Evolutionary conservation across 768 basidiomycete species (phyloP).

Genomic region (Agrocybe chaxingu): DNA sequence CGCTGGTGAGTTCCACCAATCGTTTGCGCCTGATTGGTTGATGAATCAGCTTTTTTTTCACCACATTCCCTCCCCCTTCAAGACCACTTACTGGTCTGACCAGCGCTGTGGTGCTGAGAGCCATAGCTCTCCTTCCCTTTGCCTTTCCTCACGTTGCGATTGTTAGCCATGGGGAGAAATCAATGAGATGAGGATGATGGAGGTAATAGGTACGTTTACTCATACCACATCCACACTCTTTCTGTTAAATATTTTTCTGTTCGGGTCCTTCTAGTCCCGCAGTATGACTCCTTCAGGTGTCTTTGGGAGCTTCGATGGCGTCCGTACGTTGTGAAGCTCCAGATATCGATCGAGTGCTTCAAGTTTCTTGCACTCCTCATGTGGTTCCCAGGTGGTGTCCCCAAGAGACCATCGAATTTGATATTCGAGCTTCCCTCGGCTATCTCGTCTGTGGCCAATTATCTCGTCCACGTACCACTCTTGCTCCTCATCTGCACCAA

Average conservation of each 20-base stretch:
- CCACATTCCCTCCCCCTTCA: too few relatives aligned
- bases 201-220: too few relatives aligned
- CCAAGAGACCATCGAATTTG: constrained; percentile 28
- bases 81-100: too few relatives aligned
- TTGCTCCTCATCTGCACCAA: constrained; percentile 24
- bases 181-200: too few relatives aligned
- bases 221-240: too few relatives aligned
- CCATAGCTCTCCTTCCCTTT: too few relatives aligned
- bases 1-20: too few relatives aligned
- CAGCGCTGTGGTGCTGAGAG: too few relatives aligned
- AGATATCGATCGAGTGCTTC: constrained; percentile 27
- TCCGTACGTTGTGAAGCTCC: constrained; percentile 21
- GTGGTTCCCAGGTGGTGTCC: constrained; percentile 30
- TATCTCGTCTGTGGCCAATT: constrained; percentile 18
- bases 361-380: constrained; percentile 19
- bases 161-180: too few relatives aligned
- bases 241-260: neutral
- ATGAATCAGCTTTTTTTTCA: too few relatives aligned
- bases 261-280: neutral
- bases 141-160: too few relatives aligned
- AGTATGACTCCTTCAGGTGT: neutral
- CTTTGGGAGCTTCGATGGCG: neutral
- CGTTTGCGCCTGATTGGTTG: too few relatives aligned
- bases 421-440: constrained; percentile 16
- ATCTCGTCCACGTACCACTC: constrained; percentile 39